A percentile compares a stretch with the other conserved stretches of the same genome.
phyloP scores from a whole-genome alignment of 805 yeast genomes.

The Pichia ethanolica region DNA sequence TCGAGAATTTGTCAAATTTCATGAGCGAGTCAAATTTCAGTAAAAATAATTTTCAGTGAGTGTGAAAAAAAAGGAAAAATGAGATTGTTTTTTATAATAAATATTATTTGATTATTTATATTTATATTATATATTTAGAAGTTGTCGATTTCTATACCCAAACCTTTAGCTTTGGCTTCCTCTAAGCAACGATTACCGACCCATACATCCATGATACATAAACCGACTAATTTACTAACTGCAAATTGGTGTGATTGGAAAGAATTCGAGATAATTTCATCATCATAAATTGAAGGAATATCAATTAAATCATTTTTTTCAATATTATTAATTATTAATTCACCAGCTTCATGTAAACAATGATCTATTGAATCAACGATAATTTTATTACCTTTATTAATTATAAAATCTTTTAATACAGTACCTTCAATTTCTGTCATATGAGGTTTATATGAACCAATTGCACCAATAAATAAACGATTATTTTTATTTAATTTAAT shows the following conservation, averaged over 20 bases:
- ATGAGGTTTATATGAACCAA: constrained; percentile 62
- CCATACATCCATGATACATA: constrained; percentile 56
- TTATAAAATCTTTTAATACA: constrained; percentile 30
- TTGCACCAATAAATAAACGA: constrained; percentile 43
- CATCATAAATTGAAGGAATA: constrained; percentile 32
- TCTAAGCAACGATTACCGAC: constrained; percentile 39
- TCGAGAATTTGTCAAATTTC: too few species aligned
- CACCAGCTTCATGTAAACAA: constrained; percentile 57
- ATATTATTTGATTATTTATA: too few species aligned
- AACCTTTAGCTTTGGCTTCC: constrained; percentile 17
- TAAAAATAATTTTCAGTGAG: too few species aligned
- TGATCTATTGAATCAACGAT: constrained; percentile 56
- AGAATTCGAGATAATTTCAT: constrained; percentile 3
- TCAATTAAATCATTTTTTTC: constrained; percentile 36
- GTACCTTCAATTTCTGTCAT: constrained; percentile 54
- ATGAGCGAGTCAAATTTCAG: too few species aligned
- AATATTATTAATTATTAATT: constrained; percentile 42
- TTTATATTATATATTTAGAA: constrained; percentile 15
- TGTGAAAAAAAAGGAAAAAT: too few species aligned
- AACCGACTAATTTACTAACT: constrained; percentile 51
- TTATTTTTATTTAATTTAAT: not conserved
- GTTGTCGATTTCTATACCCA: constrained; percentile 28
- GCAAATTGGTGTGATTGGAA: constrained; percentile 28
- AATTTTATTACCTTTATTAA: constrained; percentile 33
- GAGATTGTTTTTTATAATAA: too few species aligned